Evolutionary conservation across 805 yeast species (phyloP).

Genomic region (Ogataea thermomethanolica): DNA sequence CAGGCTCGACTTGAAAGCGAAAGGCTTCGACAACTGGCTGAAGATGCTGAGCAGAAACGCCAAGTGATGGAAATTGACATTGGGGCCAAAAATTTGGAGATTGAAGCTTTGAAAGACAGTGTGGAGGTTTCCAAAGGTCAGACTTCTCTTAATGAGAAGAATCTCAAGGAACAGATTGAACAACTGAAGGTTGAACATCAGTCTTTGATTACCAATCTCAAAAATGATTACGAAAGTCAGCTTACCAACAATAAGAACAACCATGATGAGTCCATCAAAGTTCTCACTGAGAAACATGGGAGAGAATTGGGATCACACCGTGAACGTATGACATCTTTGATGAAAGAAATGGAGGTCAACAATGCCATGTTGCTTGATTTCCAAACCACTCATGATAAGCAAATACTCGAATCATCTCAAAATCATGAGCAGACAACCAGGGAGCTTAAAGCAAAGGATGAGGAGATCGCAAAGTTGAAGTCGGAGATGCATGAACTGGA

Average conservation of each 20-base stretch:
- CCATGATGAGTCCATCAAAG: no score
- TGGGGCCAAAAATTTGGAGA: constrained; percentile 1
- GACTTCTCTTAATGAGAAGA: no score
- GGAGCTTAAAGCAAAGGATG: constrained; percentile 4
- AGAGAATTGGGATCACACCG: neutral
- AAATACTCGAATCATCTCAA: constrained; percentile 7
- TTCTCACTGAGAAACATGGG: no score
- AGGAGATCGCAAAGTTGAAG: constrained; percentile 1
- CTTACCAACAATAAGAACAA: no score
- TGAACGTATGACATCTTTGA: constrained; percentile 7
- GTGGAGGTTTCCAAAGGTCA: no score
- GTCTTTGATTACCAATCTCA: no score
- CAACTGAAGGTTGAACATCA: neutral
- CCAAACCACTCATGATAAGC: constrained; percentile 19
- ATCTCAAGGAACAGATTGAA: neutral
- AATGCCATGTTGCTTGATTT: constrained; percentile 16
- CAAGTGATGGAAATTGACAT: constrained; percentile 3
- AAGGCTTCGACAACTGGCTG: constrained; percentile 4
- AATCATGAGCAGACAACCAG: constrained; percentile 1
- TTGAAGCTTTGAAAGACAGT: neutral
- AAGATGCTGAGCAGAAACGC: constrained; percentile 7
- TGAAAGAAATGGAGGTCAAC: constrained; percentile 15
- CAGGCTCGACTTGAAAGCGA: constrained; percentile 6
- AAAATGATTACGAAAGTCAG: no score
- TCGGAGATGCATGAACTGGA: constrained; percentile 6